These are phyloP conservation scores for Phytophthora litchii DNA, from an alignment of 352 stramenopile genomes.

Conservation along the genomic window DNA sequence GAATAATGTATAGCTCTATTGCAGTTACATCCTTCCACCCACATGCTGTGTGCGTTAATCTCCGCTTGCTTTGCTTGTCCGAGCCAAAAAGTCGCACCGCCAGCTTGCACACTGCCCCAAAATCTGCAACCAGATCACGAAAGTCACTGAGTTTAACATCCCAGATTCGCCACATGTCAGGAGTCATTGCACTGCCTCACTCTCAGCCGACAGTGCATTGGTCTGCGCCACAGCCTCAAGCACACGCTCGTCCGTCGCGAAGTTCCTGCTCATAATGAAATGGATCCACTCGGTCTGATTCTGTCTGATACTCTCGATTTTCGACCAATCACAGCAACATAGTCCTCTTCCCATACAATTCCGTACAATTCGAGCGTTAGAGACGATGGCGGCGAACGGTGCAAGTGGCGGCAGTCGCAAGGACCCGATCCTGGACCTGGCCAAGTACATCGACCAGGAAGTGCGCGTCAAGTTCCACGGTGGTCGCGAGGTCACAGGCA, in stretches of 20 bases:
- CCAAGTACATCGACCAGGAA: slow-evolving; percentile 94
- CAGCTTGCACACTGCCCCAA: slow-evolving; percentile 59
- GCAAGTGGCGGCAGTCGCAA: slow-evolving; percentile 40
- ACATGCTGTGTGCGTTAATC: slow-evolving; percentile 66
- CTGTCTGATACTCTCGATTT: slow-evolving; percentile 25
- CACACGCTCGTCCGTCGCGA: slow-evolving; percentile 67
- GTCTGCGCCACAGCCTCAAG: slow-evolving; percentile 48
- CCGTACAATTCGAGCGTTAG: slow-evolving; percentile 12
- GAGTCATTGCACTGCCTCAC: slow-evolving; percentile 23
- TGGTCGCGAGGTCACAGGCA: slow-evolving; percentile 91
- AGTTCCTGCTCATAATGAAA: slow-evolving; percentile 46
- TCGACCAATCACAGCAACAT: slow-evolving; percentile 19
- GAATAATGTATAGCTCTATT: background rate
- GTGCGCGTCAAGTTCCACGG: slow-evolving; percentile 96
- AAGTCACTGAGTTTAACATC: background rate
- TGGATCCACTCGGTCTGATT: slow-evolving; percentile 29
- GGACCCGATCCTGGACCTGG: slow-evolving; percentile 94
- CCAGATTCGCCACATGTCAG: background rate
- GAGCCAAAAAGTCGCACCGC: slow-evolving; percentile 62
- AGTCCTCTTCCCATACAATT: background rate
- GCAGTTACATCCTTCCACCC: slow-evolving; percentile 4
- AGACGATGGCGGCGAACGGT: slow-evolving; percentile 67
- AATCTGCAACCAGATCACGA: slow-evolving; percentile 42
- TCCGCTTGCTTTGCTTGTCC: slow-evolving; percentile 71
- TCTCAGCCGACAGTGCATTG: slow-evolving; percentile 45